Base-by-base conservation (phyloP, 495 filamentous ascomycete genomes). In the Penicillium steckii region DNA sequence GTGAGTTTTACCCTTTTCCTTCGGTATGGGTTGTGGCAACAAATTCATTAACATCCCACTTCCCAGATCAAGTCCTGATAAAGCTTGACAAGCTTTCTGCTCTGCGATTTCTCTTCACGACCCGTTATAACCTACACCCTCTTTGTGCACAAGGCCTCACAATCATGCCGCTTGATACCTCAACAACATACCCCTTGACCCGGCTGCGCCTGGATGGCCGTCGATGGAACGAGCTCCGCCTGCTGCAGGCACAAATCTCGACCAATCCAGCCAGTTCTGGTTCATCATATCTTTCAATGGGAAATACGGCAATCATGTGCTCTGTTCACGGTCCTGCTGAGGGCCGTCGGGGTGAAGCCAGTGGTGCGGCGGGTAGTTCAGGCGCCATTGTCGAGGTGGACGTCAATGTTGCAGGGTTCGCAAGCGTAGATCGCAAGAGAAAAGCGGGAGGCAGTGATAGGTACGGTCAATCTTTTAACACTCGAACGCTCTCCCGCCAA, bases 171-270 rank as follows among this genome's bases (percentile, higher is more conserved):
- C 90, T 97, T 68, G 91, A 95, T 70, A 91, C 89, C 19, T 90
- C 88, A 10, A 87, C 87, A 48, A 76, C 73, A 53, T 97, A 96
- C 76, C 79, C 81, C 59, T 84, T 95, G 52, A 88, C 90, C 45
- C 84, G 86, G 58, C 85, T 97, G 53, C 91, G 91, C 65, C 88
- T 95, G 59, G 92, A 96, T 69, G 92, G 94, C 52, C 89, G 94
- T 8, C 84, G 94, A 41, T 99, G 95, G 95, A 99, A 99, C 73
- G 94, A 99, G 70, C 85, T 97, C 35, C 90, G 94, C 23, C 86
- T 89, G 25, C 77, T 97, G 38, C 83, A 87, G 71, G 93, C 88
- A 30, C 89, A 95, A 71, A 90, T 97, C 66, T 88, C 85, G 35
- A 96, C 90, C 18, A 93, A 96, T 71, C 84, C 91, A 22, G 84